Percentiles rank a stretch among this genome's conserved stretches.
phyloP scores from a whole-genome alignment of 2,329 filamentous ascomycete genomes.

The Bisporella sp. region DNA sequence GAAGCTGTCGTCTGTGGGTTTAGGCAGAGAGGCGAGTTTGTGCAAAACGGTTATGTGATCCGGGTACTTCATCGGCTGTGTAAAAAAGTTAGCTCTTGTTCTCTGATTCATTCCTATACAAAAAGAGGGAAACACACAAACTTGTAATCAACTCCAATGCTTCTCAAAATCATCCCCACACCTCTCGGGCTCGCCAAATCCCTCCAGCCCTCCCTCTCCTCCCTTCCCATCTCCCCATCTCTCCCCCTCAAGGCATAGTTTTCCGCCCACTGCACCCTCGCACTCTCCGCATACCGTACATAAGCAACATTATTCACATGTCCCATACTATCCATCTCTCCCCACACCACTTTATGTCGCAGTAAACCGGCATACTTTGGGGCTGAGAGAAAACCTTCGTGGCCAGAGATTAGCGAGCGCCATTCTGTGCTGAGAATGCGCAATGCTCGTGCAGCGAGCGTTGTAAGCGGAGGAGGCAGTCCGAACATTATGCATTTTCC shows the following conservation, averaged over 20 bases:
- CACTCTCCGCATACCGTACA: slow-evolving; percentile 75
- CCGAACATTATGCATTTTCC: slow-evolving; percentile 74
- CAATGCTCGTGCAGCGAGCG: slow-evolving; percentile 52
- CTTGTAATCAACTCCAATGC: slow-evolving; percentile 79
- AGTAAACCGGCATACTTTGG: slow-evolving; percentile 55
- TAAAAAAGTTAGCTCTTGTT: slow-evolving; percentile 71
- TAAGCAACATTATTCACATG: slow-evolving; percentile 89
- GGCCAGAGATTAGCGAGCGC: slow-evolving; percentile 64
- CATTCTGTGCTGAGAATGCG: slow-evolving; percentile 57
- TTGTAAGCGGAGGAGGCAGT: slow-evolving; percentile 48
- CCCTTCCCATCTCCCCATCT: slow-evolving; percentile 45
- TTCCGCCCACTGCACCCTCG: slow-evolving; percentile 69
- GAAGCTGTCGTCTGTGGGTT: slow-evolving; percentile 39
- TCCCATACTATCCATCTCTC: slow-evolving; percentile 69
- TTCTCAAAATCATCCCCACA: slow-evolving; percentile 70
- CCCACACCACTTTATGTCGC: slow-evolving; percentile 68
- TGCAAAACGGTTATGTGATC: slow-evolving; percentile 81
- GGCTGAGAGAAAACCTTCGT: slow-evolving; percentile 67
- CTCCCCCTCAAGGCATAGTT: slow-evolving; percentile 50
- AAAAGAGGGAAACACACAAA: slow-evolving; percentile 58
- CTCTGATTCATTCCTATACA: slow-evolving; percentile 72
- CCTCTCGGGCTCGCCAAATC: slow-evolving; percentile 60
- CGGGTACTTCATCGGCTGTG: slow-evolving; percentile 73
- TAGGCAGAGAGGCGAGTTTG: slow-evolving; percentile 46
- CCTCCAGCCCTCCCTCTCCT: slow-evolving; percentile 56